Evolutionary conservation across 2,329 filamentous ascomycete species (phyloP), one percentile per base, ranked within the genome.

Genomic region (Curvularia sp.): DNA sequence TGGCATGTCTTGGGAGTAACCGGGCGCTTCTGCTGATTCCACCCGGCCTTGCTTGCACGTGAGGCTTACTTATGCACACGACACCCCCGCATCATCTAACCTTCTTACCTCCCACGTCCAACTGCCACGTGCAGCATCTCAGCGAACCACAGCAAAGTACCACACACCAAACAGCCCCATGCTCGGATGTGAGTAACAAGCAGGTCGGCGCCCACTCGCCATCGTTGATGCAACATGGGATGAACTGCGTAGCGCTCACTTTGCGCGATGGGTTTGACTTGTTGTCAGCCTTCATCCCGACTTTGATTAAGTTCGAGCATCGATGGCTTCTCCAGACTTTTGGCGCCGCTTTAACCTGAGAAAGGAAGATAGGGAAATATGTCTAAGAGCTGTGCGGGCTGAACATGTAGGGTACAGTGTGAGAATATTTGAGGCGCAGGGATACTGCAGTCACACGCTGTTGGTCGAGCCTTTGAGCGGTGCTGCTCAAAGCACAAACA

Each of bases 141-240:
- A 53, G 48, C 65, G 65, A 69, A 69, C 57, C 63, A 64, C 36
- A 43, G 34, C 23, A 9, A 39, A 28, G 19, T 56, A 28, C 67
- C 18, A 49, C 59, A 66, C 64, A 68, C 63, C 66, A 60, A 23
- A 12, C 6, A 34, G 28, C 25, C 34, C 27, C 8, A 36, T 39
- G 19, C 34, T 28, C 7, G 3, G 13, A 3, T 15, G 21, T 53
- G 23, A 10, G 15, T 34, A 12, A 39, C 38, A 18, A 39, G 21
- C n/a, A 36, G 36, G 15, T 12, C 43, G 34, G 30, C n/a, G 27
- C 18, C 45, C 30, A 46, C 45, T 32, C 32, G 47, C 39, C 25
- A 34, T 38, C 27, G 25, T 34, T 36, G 48, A 55, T 53, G 59
- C 53, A 46, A 19, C 36, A 61, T 49, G 48, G 52, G 34, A 57